Conservation (phyloP, 768 basidiomycete species). For the Lentinula aciculospora region DNA sequence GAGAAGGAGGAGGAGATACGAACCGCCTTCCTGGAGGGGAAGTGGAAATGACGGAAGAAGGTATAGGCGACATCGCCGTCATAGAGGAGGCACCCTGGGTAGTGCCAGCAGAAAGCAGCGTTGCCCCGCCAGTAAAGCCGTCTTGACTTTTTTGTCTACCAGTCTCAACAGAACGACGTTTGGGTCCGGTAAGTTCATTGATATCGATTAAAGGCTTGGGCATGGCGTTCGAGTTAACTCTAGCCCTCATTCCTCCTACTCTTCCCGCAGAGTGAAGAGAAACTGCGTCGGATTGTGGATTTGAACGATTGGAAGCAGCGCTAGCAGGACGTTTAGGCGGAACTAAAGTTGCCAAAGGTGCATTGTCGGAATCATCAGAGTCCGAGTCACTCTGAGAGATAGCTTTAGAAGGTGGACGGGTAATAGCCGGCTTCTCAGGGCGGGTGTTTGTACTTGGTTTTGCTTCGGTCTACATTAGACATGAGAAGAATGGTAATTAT, state of each 20-base stretch:
- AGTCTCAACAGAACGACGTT: conserved; percentile 8
- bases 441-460: background rate
- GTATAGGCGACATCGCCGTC: conserved; percentile 18
- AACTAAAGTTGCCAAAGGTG: conserved; percentile 59
- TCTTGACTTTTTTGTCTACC: conserved; percentile 15
- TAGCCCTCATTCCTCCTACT: conserved; percentile 1
- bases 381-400: conserved; percentile 17
- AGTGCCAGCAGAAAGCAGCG: conserved; percentile 14
- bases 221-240: background rate
- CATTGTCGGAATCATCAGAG: conserved; percentile 40
- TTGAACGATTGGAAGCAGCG: conserved; percentile 20
- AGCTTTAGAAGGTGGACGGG: conserved; percentile 5
- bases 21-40: conserved; percentile 27
- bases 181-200: conserved; percentile 28
- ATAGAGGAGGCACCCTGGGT: conserved; percentile 2
- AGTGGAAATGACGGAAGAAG: conserved; percentile 18
- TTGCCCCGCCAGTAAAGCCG: conserved; percentile 35
- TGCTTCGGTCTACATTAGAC: background rate
- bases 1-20: conserved; percentile 29
- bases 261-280: conserved; percentile 14
- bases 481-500: background rate
- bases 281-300: conserved; percentile 16
- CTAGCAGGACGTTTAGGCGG: conserved; percentile 65
- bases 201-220: conserved; percentile 50
- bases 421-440: background rate